A percentile compares a stretch with the other conserved stretches of the same genome.
Evolutionary conservation across 2,329 filamentous ascomycete genomes (phyloP).

Genomic region (Taxawa tesnikishii): DNA sequence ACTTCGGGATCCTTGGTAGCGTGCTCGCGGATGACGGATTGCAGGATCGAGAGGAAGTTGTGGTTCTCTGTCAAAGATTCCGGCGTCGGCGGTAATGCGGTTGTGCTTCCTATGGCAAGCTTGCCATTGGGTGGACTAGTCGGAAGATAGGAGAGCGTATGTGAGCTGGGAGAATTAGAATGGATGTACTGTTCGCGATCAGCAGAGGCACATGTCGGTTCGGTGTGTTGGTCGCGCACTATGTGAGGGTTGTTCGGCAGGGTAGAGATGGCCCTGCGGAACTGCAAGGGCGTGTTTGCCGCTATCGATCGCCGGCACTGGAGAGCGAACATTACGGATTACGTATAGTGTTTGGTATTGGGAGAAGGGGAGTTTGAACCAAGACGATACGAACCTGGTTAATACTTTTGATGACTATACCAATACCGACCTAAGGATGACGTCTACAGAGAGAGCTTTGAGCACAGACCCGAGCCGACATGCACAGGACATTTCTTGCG

Average conservation of each 20-base stretch:
- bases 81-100: constrained; percentile 43
- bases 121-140: constrained; percentile 39
- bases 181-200: constrained; percentile 33
- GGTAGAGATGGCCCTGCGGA: constrained; percentile 22
- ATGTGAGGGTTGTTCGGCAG: constrained; percentile 31
- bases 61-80: constrained; percentile 44
- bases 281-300: constrained; percentile 1
- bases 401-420: too few relatives aligned
- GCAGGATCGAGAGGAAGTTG: constrained; percentile 42
- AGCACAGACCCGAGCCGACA: too few relatives aligned
- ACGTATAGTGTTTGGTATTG: too few relatives aligned
- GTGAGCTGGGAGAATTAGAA: constrained; percentile 25
- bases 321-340: neutral
- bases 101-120: constrained; percentile 43
- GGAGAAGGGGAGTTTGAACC: too few relatives aligned
- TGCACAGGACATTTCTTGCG: too few relatives aligned
- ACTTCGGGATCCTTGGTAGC: constrained; percentile 44
- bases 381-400: too few relatives aligned
- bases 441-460: neutral
- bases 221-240: constrained; percentile 13
- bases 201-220: constrained; percentile 2
- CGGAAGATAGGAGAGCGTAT: constrained; percentile 45
- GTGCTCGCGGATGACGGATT: constrained; percentile 41
- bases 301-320: constrained; percentile 3
- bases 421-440: neutral